A percentile compares a stretch with the other conserved stretches of the same genome.
Conservation (phyloP, 2,329 filamentous ascomycete genomes). For the Hirsutella minnesotensis region DNA sequence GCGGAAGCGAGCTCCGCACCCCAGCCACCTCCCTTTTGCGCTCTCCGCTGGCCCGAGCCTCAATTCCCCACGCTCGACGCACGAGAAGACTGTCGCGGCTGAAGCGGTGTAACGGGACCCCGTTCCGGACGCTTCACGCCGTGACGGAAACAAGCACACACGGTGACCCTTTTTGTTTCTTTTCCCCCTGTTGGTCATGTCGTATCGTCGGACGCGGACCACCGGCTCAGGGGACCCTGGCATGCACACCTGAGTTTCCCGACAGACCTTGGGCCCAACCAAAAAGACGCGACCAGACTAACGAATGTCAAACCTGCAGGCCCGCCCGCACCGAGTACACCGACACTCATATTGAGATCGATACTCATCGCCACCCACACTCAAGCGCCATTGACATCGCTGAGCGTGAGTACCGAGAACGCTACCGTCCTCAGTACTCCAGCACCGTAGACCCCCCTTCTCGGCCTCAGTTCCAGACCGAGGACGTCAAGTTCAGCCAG, state of each 20-base stretch:
- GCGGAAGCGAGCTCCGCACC: background rate
- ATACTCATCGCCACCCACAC: conserved; percentile 36
- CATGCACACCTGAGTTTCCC: conserved; percentile 1
- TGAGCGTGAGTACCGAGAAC: conserved; percentile 55
- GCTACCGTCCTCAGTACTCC: conserved; percentile 39
- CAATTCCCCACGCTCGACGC: background rate
- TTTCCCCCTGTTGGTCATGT: conserved; percentile 4
- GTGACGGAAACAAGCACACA: background rate
- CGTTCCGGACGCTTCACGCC: background rate
- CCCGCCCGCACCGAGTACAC: conserved; percentile 35
- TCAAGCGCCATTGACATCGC: conserved; percentile 47
- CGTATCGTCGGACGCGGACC: conserved; percentile 2
- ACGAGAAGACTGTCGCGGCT: background rate
- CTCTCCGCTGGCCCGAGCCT: background rate
- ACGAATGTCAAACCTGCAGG: conserved; percentile 12
- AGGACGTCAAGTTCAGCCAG: conserved; percentile 17
- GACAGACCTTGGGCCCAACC: background rate
- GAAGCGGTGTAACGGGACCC: conserved; percentile 1
- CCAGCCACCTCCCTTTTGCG: background rate
- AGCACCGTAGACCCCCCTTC: conserved; percentile 20
- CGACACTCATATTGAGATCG: conserved; percentile 55
- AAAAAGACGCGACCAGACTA: conserved; percentile 13
- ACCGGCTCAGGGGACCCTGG: conserved; percentile 11
- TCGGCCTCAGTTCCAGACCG: conserved; percentile 20
- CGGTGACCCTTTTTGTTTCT: background rate